Base-by-base conservation (phyloP, 1,284 basidiomycete species). In the Ceratobasidium sp. region DNA sequence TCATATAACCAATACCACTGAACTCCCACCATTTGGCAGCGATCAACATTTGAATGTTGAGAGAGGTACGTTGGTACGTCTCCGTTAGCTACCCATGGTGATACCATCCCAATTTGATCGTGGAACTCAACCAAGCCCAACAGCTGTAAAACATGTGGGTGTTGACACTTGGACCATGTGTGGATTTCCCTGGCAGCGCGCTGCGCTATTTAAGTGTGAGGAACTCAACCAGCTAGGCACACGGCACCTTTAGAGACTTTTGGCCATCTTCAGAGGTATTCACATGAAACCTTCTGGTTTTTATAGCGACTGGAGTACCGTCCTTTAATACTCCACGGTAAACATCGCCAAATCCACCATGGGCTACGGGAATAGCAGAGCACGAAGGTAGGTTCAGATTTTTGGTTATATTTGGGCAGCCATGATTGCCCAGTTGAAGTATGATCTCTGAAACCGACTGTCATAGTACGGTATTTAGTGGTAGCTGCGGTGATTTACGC, bases 11-110 rank as follows among this genome's bases (percentile, higher is more conserved):
- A n/a, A n/a, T n/a, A n/a, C n/a, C n/a, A n/a, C n/a, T n/a, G n/a
- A n/a, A n/a, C n/a, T n/a, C n/a, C n/a, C n/a, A 54, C 52, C 15
- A 54, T 54, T 54, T 32, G 52, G 29, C 20, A 54, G 17, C 52
- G 52, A 17, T 54, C 52, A 29, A 32, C 22, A 12, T 34, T 32
- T 17, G 52, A 32, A 32, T 54, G 15, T 7, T 17, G 25, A n/a
- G 7, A 10, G 12, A 54, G 27, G 22, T 54, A 54, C 5, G 29
- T n/a, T 13, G 12, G 25, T 17, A 54, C 31, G 35, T 32, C 15
- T 27, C 56, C 56, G 22, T 32, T 12, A 22, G 29, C 40, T 5
- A 40, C 40, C 56, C 56, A 58, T 22, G 40, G 56, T 2, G 56
- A 58, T 17, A 47, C 56, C 40, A 58, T 58, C 6, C 20, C 56